Evolutionary conservation across 176 grass and related monocot species (phyloP).

Genomic region (Oryza nivara): DNA sequence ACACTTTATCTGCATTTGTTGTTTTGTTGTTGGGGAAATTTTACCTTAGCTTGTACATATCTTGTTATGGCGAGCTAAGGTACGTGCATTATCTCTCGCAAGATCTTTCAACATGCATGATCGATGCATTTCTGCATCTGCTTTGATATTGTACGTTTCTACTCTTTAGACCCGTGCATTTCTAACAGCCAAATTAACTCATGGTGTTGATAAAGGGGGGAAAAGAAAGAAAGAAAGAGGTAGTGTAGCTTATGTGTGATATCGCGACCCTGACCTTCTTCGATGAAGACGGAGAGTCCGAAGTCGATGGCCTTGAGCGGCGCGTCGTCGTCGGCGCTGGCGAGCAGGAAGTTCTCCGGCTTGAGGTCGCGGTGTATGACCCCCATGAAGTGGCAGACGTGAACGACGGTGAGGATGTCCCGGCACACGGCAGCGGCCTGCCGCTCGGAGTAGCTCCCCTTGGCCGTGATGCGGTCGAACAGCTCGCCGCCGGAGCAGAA

Average conservation of each 20-base stretch:
- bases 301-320: constrained; percentile 90
- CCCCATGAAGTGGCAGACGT: constrained; percentile 96
- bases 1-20: constrained; percentile 66
- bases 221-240: background rate
- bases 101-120: no score
- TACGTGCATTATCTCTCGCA: no score
- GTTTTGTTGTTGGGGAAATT: background rate
- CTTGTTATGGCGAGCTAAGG: no score
- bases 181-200: no score
- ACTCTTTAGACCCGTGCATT: no score
- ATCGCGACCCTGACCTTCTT: constrained; percentile 55
- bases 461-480: constrained; percentile 80
- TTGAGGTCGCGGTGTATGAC: constrained; percentile 92
- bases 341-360: constrained; percentile 86
- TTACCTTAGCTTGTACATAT: no score
- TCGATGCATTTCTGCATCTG: no score
- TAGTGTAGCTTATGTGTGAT: background rate
- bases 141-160: no score
- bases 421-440: constrained; percentile 67
- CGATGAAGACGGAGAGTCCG: constrained; percentile 84
- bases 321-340: constrained; percentile 57
- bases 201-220: background rate
- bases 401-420: constrained; percentile 69
- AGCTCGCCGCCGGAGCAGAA: constrained; percentile 89
- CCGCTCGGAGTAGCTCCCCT: constrained; percentile 67